Evolutionary conservation across 345 rosid genomes (phyloP).

Genomic region (Brassica incana): DNA sequence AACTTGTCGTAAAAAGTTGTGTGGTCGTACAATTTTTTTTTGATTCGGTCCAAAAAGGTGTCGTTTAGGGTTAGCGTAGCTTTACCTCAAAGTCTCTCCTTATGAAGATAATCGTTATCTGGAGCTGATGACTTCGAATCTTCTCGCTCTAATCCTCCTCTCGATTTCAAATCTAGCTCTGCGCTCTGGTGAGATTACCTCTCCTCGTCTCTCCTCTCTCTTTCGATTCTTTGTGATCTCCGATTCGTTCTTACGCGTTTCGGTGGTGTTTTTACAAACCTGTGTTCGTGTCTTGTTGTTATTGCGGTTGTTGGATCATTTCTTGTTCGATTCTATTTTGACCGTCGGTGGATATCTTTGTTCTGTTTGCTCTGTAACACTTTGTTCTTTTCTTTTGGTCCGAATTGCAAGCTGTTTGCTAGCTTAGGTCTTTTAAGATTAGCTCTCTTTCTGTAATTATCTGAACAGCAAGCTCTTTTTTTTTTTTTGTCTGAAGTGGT

Average conservation of each 20-base stretch:
- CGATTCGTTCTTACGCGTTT: not conserved
- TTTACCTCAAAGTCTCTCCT: constrained; percentile 32
- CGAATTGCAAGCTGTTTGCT: constrained; percentile 10
- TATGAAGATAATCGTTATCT: constrained; percentile 17
- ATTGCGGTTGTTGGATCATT: not conserved
- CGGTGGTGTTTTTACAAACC: not conserved
- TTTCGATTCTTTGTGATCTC: constrained; percentile 1
- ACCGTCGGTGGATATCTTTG: not conserved
- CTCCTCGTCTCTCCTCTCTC: not conserved
- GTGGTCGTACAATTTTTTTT: constrained; percentile 24
- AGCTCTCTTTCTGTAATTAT: too few species aligned
- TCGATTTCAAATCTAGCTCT: constrained; percentile 12
- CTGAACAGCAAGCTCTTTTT: too few species aligned
- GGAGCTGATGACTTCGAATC: constrained; percentile 7
- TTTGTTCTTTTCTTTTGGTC: not conserved
- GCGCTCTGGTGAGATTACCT: constrained; percentile 25
- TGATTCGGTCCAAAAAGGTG: constrained; percentile 29
- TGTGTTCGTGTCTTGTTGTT: not conserved
- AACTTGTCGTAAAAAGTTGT: constrained; percentile 5
- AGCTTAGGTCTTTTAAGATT: too few species aligned
- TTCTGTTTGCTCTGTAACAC: not conserved
- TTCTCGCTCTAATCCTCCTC: not conserved
- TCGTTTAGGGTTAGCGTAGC: constrained; percentile 40
- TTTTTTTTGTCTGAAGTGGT: not conserved
- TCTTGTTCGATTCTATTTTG: constrained; percentile 25